phyloP scores from a whole-genome alignment of 2,329 filamentous ascomycete species.

The Coniochaeta hoffmannii region DNA sequence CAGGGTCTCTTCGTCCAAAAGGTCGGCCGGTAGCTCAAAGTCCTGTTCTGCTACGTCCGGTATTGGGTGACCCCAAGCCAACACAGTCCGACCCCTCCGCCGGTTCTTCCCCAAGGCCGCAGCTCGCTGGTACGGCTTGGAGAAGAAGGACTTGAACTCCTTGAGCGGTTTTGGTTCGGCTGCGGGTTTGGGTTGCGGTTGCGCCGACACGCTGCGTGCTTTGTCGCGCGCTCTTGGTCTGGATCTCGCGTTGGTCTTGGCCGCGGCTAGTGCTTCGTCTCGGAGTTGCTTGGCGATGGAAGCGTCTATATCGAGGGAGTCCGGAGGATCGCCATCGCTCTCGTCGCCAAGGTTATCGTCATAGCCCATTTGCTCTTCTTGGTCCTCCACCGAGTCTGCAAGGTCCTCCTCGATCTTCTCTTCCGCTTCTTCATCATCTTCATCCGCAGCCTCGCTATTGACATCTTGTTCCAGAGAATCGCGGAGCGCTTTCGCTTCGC shows the following conservation, averaged over 20 bases:
- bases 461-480: slow-evolving; percentile 13
- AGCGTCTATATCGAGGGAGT: slow-evolving; percentile 64
- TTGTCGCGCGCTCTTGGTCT: slow-evolving; percentile 22
- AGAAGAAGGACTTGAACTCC: slow-evolving; percentile 82
- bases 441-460: slow-evolving; percentile 10
- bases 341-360: slow-evolving; percentile 15
- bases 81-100: slow-evolving; percentile 59
- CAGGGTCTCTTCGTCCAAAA: slow-evolving; percentile 46
- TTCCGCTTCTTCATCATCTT: slow-evolving; percentile 27
- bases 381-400: slow-evolving; percentile 18
- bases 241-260: slow-evolving; percentile 21
- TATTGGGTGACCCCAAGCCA: slow-evolving; percentile 76
- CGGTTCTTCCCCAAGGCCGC: slow-evolving; percentile 67
- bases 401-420: slow-evolving; percentile 16
- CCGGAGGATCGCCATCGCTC: slow-evolving; percentile 46
- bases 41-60: slow-evolving; percentile 65
- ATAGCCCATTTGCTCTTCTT: slow-evolving; percentile 15
- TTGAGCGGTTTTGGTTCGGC: slow-evolving; percentile 32
- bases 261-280: slow-evolving; percentile 57
- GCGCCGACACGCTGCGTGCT: slow-evolving; percentile 15
- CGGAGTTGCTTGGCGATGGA: slow-evolving; percentile 68
- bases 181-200: slow-evolving; percentile 14
- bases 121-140: slow-evolving; percentile 71
- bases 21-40: slow-evolving; percentile 67
- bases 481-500: slow-evolving; percentile 27